Evolutionary conservation across 1,284 basidiomycete genomes (phyloP), one percentile per base, ranked within the genome.

Genomic region (Boletus semigastroideus): DNA sequence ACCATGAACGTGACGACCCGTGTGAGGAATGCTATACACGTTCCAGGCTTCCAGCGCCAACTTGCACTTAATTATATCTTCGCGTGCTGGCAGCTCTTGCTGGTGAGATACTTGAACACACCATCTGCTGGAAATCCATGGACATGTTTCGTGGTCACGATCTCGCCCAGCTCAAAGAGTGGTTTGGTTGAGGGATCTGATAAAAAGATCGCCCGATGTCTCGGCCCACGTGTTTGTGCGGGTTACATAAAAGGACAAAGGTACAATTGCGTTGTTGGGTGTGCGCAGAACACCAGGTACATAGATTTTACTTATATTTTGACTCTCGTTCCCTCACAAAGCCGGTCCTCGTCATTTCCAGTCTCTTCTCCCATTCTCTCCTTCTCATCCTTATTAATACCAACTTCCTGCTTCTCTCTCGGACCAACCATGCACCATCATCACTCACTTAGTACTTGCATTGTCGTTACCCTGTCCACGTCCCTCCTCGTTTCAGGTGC

Each of bases 381-480:
- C 22, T 33, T 33, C 31, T 16, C 16, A 16, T 14, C 16, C 14
- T 6, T 6, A 33, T 16, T 33, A 16, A 33, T 33, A 33, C 33
- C 16, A 14, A 31, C 13, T 14, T 14, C 25, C 16, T 16, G 33
- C 33, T 33, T 33, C 33, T 33, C 31, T 14, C 31, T 1, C 30
- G 10, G 19, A 25, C 39, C 27, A 7, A 42, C 2, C 43, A 62
- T 64, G 59, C 12, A 40, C 31, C 28, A 22, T 36, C 8, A 17
- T 40, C 13, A 17, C 38, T n/a, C 52, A 27, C 46, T 49, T 5
- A n/a, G n/a, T n/a, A 39, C 46, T 38, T 62, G 46, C 37, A 36
- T 66, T 17, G 28, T 50, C 20, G 20, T 38, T 19, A 33, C 47
- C 13, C 25, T 64, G 17, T 55, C 49, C 2, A 45, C 48, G 42